phyloP scores from a whole-genome alignment of 768 basidiomycete genomes.

The Amanita rubescens region DNA sequence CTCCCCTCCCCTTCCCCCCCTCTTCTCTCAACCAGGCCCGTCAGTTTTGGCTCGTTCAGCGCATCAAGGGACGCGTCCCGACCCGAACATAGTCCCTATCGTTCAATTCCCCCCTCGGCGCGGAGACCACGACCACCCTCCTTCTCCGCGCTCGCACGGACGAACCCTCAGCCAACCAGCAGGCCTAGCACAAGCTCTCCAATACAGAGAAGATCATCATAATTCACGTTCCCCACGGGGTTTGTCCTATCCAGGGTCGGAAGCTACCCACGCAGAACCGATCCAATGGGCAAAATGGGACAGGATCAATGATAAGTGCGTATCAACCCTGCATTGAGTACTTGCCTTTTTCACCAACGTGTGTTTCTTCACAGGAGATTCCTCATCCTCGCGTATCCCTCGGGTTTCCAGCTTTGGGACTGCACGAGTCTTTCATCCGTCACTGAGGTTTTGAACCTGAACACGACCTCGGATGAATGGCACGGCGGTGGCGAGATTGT shows the following conservation, averaged over 20 bases:
- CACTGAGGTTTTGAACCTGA: conserved; percentile 46
- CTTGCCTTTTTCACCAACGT: not conserved
- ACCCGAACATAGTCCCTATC: not conserved
- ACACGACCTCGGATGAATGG: not conserved
- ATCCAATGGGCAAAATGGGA: conserved; percentile 44
- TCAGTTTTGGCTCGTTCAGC: conserved; percentile 37
- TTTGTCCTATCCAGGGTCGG: conserved; percentile 4
- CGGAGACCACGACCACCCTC: not conserved
- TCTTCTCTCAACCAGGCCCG: conserved; percentile 40
- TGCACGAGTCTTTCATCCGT: conserved; percentile 39
- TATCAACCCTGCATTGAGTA: not conserved
- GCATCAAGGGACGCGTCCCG: conserved; percentile 1
- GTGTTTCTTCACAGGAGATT: conserved; percentile 26
- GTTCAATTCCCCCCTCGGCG: not conserved
- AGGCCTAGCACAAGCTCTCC: conserved; percentile 18
- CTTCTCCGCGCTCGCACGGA: not conserved
- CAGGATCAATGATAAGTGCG: conserved; percentile 15
- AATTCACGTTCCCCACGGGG: not conserved
- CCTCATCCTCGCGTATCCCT: conserved; percentile 45
- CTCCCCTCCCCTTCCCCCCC: conserved; percentile 40
- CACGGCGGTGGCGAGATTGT: conserved; percentile 14
- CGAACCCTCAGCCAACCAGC: not conserved
- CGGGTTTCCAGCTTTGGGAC: conserved; percentile 56
- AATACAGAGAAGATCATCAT: conserved; percentile 4
- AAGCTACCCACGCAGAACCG: conserved; percentile 18